Evolutionary conservation across 2,329 filamentous ascomycete genomes (phyloP).

Genomic region (Colletotrichum tanaceti): DNA sequence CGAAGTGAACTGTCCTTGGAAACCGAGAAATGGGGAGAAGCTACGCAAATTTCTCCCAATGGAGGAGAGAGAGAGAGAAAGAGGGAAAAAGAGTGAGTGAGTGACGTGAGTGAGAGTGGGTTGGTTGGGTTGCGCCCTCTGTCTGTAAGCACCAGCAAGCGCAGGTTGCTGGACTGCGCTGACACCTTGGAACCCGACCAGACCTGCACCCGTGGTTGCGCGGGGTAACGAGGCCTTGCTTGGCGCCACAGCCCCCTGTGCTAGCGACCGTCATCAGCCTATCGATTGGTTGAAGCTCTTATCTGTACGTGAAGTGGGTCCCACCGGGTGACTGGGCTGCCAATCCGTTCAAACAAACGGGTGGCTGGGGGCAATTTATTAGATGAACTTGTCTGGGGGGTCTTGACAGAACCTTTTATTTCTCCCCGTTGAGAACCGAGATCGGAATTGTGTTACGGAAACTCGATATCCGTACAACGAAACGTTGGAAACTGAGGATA

Average conservation of each 20-base stretch:
- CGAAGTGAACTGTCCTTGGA: slow-evolving; percentile 20
- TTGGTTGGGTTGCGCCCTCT: slow-evolving; percentile 11
- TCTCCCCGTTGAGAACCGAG: not conserved
- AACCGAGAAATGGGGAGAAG: not conserved
- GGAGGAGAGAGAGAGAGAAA: not conserved
- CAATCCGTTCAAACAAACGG: slow-evolving; percentile 11
- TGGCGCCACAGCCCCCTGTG: slow-evolving; percentile 28
- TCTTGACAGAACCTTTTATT: not conserved
- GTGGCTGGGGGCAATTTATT: slow-evolving; percentile 15
- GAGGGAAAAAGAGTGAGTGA: slow-evolving; percentile 8
- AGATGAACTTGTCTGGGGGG: slow-evolving; percentile 1
- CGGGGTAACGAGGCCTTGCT: slow-evolving; percentile 40
- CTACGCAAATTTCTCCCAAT: too few relatives aligned
- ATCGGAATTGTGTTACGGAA: not conserved
- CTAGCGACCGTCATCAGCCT: slow-evolving; percentile 8
- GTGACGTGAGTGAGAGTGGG: slow-evolving; percentile 19
- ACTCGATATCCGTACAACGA: not conserved
- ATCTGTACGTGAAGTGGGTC: slow-evolving; percentile 26
- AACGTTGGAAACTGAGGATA: not conserved
- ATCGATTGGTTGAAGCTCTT: slow-evolving; percentile 40
- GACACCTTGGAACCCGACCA: slow-evolving; percentile 15
- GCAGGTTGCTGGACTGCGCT: slow-evolving; percentile 21
- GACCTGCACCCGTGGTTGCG: slow-evolving; percentile 39
- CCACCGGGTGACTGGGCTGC: slow-evolving; percentile 2
- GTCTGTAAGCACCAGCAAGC: slow-evolving; percentile 33